Conservation (phyloP, 768 basidiomycete species). For the Lactifluus echinatus region DNA sequence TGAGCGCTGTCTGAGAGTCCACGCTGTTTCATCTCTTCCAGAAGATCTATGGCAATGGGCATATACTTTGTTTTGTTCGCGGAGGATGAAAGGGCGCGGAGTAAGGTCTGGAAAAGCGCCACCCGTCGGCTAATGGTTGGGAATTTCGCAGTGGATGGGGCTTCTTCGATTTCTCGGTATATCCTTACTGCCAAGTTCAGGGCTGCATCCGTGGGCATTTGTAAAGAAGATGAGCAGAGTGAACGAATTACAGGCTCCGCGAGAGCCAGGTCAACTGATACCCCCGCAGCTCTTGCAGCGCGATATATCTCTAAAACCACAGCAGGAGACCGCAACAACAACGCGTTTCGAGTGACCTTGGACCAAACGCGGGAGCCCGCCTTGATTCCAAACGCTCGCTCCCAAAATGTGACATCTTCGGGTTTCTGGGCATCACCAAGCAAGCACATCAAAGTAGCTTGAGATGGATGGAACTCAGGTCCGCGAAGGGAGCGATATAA, state of each 20-base stretch:
- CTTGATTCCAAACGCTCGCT: conserved; percentile 33
- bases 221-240: conserved; percentile 36
- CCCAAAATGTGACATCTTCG: conserved; percentile 25
- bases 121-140: conserved; percentile 16
- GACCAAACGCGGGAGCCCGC: conserved; percentile 44
- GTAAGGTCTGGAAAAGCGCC: conserved; percentile 41
- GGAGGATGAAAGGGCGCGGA: conserved; percentile 33
- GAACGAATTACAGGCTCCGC: conserved; percentile 46
- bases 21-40: conserved; percentile 58
- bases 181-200: conserved; percentile 49
- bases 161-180: conserved; percentile 36
- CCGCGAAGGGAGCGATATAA: conserved; percentile 2
- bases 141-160: not conserved
- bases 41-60: conserved; percentile 39
- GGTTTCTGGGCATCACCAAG: conserved; percentile 3
- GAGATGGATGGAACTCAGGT: conserved; percentile 13
- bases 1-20: conserved; percentile 39
- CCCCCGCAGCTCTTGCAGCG: conserved; percentile 34
- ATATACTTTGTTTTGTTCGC: conserved; percentile 39
- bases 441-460: conserved; percentile 12
- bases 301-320: conserved; percentile 45
- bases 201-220: conserved; percentile 31
- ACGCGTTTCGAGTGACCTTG: conserved; percentile 43
- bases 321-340: conserved; percentile 30
- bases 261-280: conserved; percentile 42